Evolutionary conservation across 257 asterid species (phyloP), one percentile per base, ranked within the genome.

Genomic region (Hygrophila difformis): DNA sequence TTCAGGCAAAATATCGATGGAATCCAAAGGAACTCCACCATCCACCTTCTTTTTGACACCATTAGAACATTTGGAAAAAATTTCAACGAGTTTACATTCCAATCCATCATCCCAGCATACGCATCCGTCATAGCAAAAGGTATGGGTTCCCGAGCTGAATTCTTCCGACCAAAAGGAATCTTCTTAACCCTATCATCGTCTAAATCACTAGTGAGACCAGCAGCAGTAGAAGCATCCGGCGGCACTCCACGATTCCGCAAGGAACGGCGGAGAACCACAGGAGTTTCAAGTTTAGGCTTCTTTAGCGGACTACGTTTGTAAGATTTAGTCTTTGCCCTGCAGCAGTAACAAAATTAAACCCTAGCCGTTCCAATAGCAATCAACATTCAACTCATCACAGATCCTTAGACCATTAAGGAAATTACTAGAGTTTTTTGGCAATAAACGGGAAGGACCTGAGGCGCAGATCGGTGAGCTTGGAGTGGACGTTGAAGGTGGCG

Each of bases 181-280:
- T 40, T 56, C 4, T 1, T 48, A 44, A 3, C 16, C 45, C 51
- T 59, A n/a, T 53, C 71, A 13, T 49, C 70, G 13, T 56, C 60
- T 2, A 29, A 12, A 56, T 79, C 85, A 44, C 77, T 76, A n/a
- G 46, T 60, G 19, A 77, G 62, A 15, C 91, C 93, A 53, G 60
- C 53, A 0, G 77, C 84, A 48, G 85, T 66, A 36, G 79, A 55
- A 35, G 93, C 60, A 56, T 87, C 87, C 15, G 94, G 94, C 18
- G 77, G 72, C 67, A 63, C 82, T 20, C 96, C 97, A 54, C 74
- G 93, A 31, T 78, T 57, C 72, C 97, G 76, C 12, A 85, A 73
- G 49, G 97, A 89, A 57, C 87, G 85, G 13, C 97, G 91, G 51
- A 85, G 67, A 37, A 81, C 93, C 48, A 75, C 46, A 2, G 94